Evolutionary conservation across 2,329 filamentous ascomycete genomes (phyloP).

Genomic region (Neonectria neomacrospora): DNA sequence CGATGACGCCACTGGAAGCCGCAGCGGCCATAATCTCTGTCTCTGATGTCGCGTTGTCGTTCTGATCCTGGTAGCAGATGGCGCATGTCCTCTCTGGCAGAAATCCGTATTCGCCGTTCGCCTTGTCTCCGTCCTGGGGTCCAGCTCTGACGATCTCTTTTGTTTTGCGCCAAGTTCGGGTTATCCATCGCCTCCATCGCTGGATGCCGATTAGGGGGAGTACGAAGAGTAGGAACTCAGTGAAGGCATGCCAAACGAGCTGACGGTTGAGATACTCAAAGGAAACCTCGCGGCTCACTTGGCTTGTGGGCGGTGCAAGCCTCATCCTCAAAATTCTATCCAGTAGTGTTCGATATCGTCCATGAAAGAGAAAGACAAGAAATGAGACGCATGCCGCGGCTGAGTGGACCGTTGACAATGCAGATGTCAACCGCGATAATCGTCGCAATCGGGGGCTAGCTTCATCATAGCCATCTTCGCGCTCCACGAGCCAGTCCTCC

Average conservation of each 20-base stretch:
- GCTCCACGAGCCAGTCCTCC: slow-evolving; percentile 85
- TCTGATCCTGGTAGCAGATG: slow-evolving; percentile 96
- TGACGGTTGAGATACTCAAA: slow-evolving; percentile 98
- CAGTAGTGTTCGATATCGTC: slow-evolving; percentile 88
- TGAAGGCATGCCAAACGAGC: slow-evolving; percentile 99
- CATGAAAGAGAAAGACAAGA: slow-evolving; percentile 89
- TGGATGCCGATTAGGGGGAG: slow-evolving; percentile 96
- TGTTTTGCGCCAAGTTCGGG: slow-evolving; percentile 84
- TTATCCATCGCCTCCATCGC: slow-evolving; percentile 91
- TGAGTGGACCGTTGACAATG: slow-evolving; percentile 79
- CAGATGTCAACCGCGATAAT: slow-evolving; percentile 76
- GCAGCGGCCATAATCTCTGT: slow-evolving; percentile 79
- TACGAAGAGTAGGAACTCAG: slow-evolving; percentile 96
- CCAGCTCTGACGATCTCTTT: slow-evolving; percentile 70
- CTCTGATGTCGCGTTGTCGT: slow-evolving; percentile 75
- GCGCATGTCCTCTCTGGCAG: slow-evolving; percentile 94
- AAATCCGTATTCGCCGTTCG: slow-evolving; percentile 81
- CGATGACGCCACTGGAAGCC: slow-evolving; percentile 80
- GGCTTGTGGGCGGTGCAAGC: slow-evolving; percentile 83
- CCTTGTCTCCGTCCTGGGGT: slow-evolving; percentile 59
- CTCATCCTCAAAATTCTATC: slow-evolving; percentile 87
- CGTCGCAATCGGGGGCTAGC: slow-evolving; percentile 61
- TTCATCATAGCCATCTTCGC: slow-evolving; percentile 79
- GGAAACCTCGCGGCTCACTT: slow-evolving; percentile 90
- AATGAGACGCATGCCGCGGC: slow-evolving; percentile 87